Conservation (phyloP, 2,329 filamentous ascomycete genomes). For the Macrophomina phaseolina region DNA sequence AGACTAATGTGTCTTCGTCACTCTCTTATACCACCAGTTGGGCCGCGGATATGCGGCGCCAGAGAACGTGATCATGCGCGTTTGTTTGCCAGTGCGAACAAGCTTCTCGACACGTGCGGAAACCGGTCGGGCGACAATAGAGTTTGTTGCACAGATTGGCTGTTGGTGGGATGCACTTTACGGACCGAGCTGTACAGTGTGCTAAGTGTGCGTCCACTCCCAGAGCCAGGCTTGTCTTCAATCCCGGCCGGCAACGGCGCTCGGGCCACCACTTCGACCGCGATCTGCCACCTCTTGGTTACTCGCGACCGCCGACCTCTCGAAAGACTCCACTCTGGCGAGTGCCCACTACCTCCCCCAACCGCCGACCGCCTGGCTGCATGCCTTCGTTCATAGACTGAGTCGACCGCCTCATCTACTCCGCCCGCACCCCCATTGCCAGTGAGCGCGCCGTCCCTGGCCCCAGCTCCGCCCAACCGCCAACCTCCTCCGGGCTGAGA, state of each 20-base stretch:
- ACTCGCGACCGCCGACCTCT: slow-evolving; percentile 16
- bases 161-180: background rate
- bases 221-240: background rate
- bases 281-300: slow-evolving; percentile 12
- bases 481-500: slow-evolving; percentile 35
- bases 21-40: background rate
- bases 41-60: background rate
- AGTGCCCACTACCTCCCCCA: slow-evolving; percentile 1
- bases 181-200: background rate
- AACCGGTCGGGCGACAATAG: background rate
- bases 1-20: background rate
- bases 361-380: background rate
- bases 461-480: slow-evolving; percentile 30
- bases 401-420: background rate
- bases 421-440: background rate
- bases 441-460: slow-evolving; percentile 16
- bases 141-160: background rate
- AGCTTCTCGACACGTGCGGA: background rate
- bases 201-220: background rate
- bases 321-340: slow-evolving; percentile 14
- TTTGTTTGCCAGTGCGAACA: background rate
- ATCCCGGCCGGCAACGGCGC: background rate
- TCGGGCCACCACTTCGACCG: background rate
- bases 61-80: background rate
- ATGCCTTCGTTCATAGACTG: slow-evolving; percentile 1